These are phyloP conservation scores for Metschnikowia henanensis DNA, from an alignment of 805 yeast genomes.

Conservation along the genomic window DNA sequence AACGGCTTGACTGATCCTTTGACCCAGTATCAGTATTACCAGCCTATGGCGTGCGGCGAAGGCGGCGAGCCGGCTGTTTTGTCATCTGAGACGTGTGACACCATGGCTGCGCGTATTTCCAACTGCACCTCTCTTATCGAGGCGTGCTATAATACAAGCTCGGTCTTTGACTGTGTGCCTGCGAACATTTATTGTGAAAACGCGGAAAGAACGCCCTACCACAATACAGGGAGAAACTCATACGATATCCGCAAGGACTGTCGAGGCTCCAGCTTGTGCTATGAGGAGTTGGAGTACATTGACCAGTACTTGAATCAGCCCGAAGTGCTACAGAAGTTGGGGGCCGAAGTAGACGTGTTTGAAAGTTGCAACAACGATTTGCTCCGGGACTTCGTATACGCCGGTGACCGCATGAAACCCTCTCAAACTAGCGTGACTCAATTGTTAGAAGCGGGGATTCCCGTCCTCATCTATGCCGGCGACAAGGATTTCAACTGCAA, in stretches of 20 bases:
- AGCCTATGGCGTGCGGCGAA: conserved; percentile 92
- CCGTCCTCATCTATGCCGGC: conserved; percentile 91
- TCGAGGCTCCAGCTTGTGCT: conserved; percentile 69
- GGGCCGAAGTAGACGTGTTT: conserved; percentile 84
- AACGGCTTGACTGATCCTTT: conserved; percentile 88
- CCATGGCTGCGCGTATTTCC: conserved; percentile 60
- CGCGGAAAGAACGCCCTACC: conserved; percentile 60
- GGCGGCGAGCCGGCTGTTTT: conserved; percentile 83
- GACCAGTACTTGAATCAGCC: conserved; percentile 77
- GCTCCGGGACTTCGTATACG: conserved; percentile 74
- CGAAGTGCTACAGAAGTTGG: conserved; percentile 76
- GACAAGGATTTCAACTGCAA: conserved; percentile 92
- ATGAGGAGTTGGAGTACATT: conserved; percentile 72
- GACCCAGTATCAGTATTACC: conserved; percentile 39
- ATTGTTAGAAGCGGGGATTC: conserved; percentile 60
- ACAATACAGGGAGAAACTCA: conserved; percentile 80
- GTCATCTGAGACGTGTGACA: conserved; percentile 64
- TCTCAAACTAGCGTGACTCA: conserved; percentile 74
- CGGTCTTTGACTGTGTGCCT: conserved; percentile 86
- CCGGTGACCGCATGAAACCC: conserved; percentile 94
- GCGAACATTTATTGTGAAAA: conserved; percentile 90
- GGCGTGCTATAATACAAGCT: conserved; percentile 72
- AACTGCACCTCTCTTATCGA: conserved; percentile 77
- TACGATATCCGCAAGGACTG: conserved; percentile 86
- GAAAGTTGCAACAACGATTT: conserved; percentile 77